These are phyloP conservation scores for Persicaria tinctoria DNA, from an alignment of 148 eudicot genomes.

Conservation along the genomic window DNA sequence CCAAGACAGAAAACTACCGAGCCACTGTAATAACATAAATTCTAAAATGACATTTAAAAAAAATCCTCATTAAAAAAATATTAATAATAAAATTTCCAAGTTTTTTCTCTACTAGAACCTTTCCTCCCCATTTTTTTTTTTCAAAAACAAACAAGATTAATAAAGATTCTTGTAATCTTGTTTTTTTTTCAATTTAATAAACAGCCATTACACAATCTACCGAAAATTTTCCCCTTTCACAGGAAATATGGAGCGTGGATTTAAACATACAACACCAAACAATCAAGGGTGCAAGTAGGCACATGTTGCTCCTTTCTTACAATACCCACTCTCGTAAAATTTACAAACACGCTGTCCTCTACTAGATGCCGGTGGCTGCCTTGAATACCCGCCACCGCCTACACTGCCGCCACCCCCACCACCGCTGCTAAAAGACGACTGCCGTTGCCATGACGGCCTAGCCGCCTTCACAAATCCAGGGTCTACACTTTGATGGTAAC, in stretches of 20 bases:
- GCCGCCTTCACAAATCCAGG: slow-evolving; percentile 33
- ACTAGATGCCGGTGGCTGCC: slow-evolving; percentile 12
- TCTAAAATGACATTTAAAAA: no score
- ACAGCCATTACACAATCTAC: slow-evolving; percentile 26
- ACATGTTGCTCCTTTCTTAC: slow-evolving; percentile 72
- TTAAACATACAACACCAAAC: background rate
- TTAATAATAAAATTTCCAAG: no score
- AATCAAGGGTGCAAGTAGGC: slow-evolving; percentile 57
- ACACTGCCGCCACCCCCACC: slow-evolving; percentile 24
- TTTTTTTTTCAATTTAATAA: no score
- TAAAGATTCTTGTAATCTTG: background rate
- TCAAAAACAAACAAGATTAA: background rate
- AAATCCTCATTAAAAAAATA: no score
- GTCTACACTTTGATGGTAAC: slow-evolving; percentile 19
- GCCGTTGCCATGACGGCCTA: slow-evolving; percentile 52
- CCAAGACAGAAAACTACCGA: no score
- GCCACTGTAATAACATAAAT: no score
- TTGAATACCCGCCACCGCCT: slow-evolving; percentile 1
- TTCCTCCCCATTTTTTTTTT: no score
- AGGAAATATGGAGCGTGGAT: slow-evolving; percentile 18
- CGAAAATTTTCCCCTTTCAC: slow-evolving; percentile 19
- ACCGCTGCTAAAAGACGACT: slow-evolving; percentile 32
- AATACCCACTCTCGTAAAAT: slow-evolving; percentile 64
- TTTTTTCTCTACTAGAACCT: no score
- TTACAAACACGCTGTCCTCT: slow-evolving; percentile 76